These are phyloP conservation scores for Suhomyces terraborum DNA, from an alignment of 1,139 yeast species.

Conservation along the genomic window DNA sequence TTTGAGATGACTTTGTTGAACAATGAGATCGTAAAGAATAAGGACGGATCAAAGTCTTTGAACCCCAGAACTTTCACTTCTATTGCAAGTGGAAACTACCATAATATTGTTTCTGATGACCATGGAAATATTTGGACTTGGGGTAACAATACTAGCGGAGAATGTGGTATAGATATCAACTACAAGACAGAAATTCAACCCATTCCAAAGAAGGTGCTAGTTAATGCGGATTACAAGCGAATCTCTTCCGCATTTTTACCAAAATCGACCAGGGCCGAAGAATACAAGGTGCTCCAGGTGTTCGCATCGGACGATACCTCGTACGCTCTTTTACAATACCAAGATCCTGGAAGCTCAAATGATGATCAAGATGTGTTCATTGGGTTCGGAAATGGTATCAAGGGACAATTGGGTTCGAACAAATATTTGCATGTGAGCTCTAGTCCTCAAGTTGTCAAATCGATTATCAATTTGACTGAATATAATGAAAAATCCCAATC, in stretches of 20 bases:
- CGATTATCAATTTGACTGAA: constrained; percentile 47
- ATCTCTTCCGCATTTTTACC: constrained; percentile 12
- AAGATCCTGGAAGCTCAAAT: constrained; percentile 21
- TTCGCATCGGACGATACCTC: constrained; percentile 73
- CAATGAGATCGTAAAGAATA: constrained; percentile 30
- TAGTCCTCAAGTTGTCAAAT: constrained; percentile 63
- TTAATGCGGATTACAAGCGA: constrained; percentile 23
- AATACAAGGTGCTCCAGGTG: constrained; percentile 43
- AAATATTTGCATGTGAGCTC: constrained; percentile 72
- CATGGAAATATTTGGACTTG: constrained; percentile 74
- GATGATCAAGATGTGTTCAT: constrained; percentile 38
- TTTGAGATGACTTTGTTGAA: constrained; percentile 41
- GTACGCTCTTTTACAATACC: constrained; percentile 47
- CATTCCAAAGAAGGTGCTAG: constrained; percentile 60
- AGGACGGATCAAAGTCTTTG: constrained; percentile 27
- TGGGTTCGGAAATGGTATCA: constrained; percentile 80
- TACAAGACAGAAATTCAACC: constrained; percentile 68
- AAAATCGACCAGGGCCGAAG: constrained; percentile 6
- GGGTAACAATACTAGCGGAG: constrained; percentile 83
- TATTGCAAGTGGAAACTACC: constrained; percentile 74
- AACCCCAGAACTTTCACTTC: constrained; percentile 50
- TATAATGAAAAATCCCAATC: constrained; percentile 36
- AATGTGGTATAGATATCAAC: constrained; percentile 72
- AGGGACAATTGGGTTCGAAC: constrained; percentile 88
- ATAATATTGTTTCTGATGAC: constrained; percentile 66